Evolutionary conservation across 75 land plant genomes (phyloP), one percentile per base, ranked within the genome.

Genomic region (Cryptomeria japonica): DNA sequence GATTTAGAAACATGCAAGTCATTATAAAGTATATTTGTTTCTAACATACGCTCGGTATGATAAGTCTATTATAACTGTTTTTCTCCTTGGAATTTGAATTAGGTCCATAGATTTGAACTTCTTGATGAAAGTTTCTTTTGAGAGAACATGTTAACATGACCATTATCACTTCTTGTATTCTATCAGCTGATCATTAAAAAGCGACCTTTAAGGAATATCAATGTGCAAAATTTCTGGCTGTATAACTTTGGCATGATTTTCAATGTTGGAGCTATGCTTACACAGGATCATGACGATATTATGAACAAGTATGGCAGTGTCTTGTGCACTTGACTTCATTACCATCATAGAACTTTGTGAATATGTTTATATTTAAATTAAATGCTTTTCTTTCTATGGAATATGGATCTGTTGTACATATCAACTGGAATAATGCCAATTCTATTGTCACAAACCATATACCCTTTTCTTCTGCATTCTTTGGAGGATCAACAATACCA

Each of bases 181-280:
- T 46, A 39, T 42, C 93, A 97, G 98, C 94, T 93, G 51, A 95
- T 97, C 16, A 96, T 97, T 55, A 97, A 97, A 83, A 97, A 94
- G 86, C 92, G 98, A 14, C 96, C 95, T 78, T 94, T 93, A 72
- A 90, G 98, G 85, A 95, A 97, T 79, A 95, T 97, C 85, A 97
- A 97, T 90, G 98, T 95, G 85, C 97, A 97, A 86, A 97, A 97
- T 88, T 97, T 97, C 87, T 97, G 98, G 98, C 87, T 97, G 42
- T 97, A 97, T 87, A 86, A 94, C 46, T 97, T 97, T 89, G 98
- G 97, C 39, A 93, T 95, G 92, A 79, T 90, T 42, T 97, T 97
- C 89, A 97, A 97, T 90, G 89, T 92, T 22, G 85, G 92, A 80
- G 97, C 97, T 1, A 95, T 97, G 80, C 51, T 92, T 78, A 83